Conservation (phyloP, 495 filamentous ascomycete species). For the Schizothecium vesticola region DNA sequence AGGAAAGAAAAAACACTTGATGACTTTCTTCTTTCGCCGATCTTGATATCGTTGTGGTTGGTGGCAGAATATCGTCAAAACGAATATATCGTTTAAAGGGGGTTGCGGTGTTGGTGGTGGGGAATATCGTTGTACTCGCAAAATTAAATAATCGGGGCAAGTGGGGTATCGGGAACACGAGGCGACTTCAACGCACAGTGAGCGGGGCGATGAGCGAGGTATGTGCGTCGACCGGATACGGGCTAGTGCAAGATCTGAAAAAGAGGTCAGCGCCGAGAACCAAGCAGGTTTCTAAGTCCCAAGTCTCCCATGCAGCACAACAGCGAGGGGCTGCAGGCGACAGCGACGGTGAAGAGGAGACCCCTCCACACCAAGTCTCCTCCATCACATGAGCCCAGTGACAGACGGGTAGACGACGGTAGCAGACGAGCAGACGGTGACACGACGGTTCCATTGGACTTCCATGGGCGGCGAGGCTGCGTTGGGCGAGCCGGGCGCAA, state of each 20-base stretch:
- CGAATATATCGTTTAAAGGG: not conserved
- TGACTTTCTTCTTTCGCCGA: not conserved
- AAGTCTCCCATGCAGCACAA: not conserved
- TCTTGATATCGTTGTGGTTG: not conserved
- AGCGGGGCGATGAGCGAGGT: not conserved
- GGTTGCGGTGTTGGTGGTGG: not conserved
- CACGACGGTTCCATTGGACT: not conserved
- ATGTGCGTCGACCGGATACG: not conserved
- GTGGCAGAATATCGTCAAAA: not conserved
- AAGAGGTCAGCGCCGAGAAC: conserved; percentile 11
- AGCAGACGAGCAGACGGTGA: not conserved
- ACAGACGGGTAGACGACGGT: not conserved
- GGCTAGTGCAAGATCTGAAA: conserved; percentile 8
- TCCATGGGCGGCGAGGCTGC: not conserved
- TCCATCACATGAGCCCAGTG: not conserved
- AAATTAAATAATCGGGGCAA: not conserved
- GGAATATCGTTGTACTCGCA: not conserved
- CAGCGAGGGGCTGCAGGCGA: not conserved
- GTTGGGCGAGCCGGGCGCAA: not conserved
- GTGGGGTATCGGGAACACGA: not conserved
- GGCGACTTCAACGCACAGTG: not conserved
- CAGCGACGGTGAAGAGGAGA: not conserved
- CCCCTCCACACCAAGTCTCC: not conserved
- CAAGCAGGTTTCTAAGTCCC: not conserved
- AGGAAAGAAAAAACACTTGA: not conserved